Base-by-base conservation (phyloP, 75 land plant genomes). In the Gnetum montanum region DNA sequence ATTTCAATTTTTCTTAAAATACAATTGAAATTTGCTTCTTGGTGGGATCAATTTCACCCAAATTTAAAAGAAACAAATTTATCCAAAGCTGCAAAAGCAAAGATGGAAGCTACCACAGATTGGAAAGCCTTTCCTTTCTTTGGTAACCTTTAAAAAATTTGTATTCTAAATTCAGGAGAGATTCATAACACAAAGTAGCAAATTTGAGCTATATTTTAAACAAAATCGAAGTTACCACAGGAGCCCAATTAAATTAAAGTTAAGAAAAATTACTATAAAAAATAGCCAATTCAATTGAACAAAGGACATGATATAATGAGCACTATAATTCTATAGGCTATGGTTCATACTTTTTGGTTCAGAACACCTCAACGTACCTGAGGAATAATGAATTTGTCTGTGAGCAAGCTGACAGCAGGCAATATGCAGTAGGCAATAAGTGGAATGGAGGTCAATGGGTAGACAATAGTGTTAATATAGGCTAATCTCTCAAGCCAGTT, bases 331-430 rank as follows among this genome's bases (percentile, higher is more conserved):
- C 28, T 34, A 33, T 12, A n/a, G 16, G 3, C 11, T 12, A 2
- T 30, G 54, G n/a, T 28, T 33, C 27, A 8, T 31, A 29, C 16
- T 15, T 18, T 30, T 19, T 1, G 4, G 15, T 24, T n/a, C 23
- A 7, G 24, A 8, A 24, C 12, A 5, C 18, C 3, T 15, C 7
- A 8, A 8, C 52, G 38, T 69, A 90, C 96, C 74, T 79, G 47
- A 7, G 94, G 94, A 70, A 91, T 91, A 70, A 91, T 88, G 78
- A 91, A 91, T 45, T 91, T 88, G 27, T 77, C 94, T 4, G 94
- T 91, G 68, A 91, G 95, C 64, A 91, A 51, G 58, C 97, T 86
- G 36, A 91, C 59, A 41, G 97, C 97, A 2, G 97, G 97, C 15
- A 91, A 85, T 23, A 76, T 73, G 56, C 97, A 88, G 56, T 91